Percentiles rank a stretch among this genome's conserved stretches.
Evolutionary conservation across 768 basidiomycete genomes (phyloP).

Genomic region (Gyrodon lividus): DNA sequence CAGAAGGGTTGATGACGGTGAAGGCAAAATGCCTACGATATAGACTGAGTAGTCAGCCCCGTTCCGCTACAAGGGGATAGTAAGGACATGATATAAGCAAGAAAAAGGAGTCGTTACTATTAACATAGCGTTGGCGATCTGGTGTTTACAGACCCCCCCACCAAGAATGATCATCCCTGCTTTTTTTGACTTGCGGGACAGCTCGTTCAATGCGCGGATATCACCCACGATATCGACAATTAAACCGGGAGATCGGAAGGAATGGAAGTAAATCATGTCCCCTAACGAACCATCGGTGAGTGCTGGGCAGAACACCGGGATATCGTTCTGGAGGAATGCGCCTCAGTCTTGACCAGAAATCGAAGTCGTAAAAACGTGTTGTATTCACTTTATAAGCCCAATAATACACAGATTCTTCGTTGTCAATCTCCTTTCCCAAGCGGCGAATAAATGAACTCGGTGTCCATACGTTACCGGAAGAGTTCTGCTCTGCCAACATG

Average conservation of each 20-base stretch:
- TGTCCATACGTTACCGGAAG: conserved; percentile 72
- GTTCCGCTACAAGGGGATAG: conserved; percentile 64
- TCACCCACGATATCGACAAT: conserved; percentile 93
- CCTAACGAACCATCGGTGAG: conserved; percentile 97
- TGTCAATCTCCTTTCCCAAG: conserved; percentile 95
- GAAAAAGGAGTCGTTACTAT: conserved; percentile 57
- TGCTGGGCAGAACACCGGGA: conserved; percentile 98
- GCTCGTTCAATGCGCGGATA: conserved; percentile 88
- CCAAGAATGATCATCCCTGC: conserved; percentile 99
- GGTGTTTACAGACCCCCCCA: conserved; percentile 98
- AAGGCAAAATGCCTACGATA: conserved; percentile 54
- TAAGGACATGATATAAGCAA: conserved; percentile 1
- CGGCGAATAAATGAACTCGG: conserved; percentile 92
- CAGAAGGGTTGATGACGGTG: background rate
- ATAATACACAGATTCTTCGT: conserved; percentile 97
- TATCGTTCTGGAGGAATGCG: conserved; percentile 72
- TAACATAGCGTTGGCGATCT: conserved; percentile 99
- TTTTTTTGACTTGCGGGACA: conserved; percentile 81
- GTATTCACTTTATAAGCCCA: conserved; percentile 96
- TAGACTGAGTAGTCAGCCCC: conserved; percentile 97
- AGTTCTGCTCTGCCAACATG: conserved; percentile 88
- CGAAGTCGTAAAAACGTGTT: conserved; percentile 15
- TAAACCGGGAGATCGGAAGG: conserved; percentile 82
- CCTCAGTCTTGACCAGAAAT: conserved; percentile 25
- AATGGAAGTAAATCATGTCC: conserved; percentile 99